Conservation (phyloP, 352 stramenopile species). For the Sclerospora graminicola region DNA sequence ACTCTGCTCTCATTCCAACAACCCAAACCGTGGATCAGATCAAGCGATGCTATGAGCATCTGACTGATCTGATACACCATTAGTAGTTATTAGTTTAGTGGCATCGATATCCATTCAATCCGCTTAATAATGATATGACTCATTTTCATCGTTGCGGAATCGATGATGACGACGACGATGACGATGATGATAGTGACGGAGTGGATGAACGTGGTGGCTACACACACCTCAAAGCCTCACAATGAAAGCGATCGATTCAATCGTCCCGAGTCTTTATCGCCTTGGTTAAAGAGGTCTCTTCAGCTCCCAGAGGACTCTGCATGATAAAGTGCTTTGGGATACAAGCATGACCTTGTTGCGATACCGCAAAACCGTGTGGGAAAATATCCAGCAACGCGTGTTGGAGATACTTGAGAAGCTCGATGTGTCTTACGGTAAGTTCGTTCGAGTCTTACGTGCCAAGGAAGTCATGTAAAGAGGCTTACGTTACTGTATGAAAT, state of each 20-base stretch:
- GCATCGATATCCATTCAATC: conserved; percentile 81
- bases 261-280: no score
- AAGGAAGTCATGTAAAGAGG: no score
- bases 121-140: conserved; percentile 50
- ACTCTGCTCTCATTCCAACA: conserved; percentile 6
- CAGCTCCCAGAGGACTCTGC: no score
- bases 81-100: conserved; percentile 86
- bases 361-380: conserved; percentile 77
- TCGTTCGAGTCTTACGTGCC: not conserved
- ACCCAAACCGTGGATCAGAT: conserved; percentile 49
- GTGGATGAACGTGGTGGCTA: conserved; percentile 32
- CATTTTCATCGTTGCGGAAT: conserved; percentile 79
- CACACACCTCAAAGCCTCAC: no score
- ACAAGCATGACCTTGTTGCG: conserved; percentile 65
- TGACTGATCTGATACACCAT: conserved; percentile 81
- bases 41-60: conserved; percentile 44
- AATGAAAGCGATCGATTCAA: no score
- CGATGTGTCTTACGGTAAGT: conserved; percentile 56
- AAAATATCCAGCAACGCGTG: no score
- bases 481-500: no score
- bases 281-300: no score
- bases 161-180: conserved; percentile 69
- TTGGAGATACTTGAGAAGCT: conserved; percentile 68
- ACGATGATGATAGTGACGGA: conserved; percentile 62
- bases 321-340: no score